A percentile compares a stretch with the other conserved stretches of the same genome.
phyloP scores from a whole-genome alignment of 2,329 filamentous ascomycete genomes.

The Huntiella abstrusa region DNA sequence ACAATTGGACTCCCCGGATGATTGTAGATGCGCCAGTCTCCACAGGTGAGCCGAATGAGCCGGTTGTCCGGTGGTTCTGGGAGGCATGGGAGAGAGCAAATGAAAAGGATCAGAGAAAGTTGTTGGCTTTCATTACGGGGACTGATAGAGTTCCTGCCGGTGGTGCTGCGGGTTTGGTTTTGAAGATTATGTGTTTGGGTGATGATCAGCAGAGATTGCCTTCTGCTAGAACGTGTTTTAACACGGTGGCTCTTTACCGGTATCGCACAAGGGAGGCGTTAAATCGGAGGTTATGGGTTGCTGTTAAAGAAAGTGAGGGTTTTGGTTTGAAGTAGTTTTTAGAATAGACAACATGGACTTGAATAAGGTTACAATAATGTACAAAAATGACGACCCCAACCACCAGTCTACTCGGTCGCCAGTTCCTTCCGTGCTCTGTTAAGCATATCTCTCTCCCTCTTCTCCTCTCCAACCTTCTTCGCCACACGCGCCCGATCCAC shows the following conservation, averaged over 20 bases:
- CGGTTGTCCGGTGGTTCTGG: conserved; percentile 76
- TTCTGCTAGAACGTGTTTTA: conserved; percentile 81
- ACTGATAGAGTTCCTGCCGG: conserved; percentile 81
- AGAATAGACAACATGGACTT: background rate
- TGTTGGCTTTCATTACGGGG: conserved; percentile 75
- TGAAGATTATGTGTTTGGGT: conserved; percentile 58
- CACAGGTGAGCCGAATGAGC: conserved; percentile 25
- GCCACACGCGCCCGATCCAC: conserved; percentile 6
- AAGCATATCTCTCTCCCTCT: conserved; percentile 9
- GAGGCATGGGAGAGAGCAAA: conserved; percentile 50
- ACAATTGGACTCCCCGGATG: conserved; percentile 43
- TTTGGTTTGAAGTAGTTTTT: conserved; percentile 47
- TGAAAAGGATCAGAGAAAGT: conserved; percentile 51
- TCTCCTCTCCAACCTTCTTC: conserved; percentile 6
- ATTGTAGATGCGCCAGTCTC: too few species aligned
- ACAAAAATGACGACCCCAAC: background rate
- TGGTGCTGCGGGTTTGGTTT: conserved; percentile 60
- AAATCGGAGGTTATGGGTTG: conserved; percentile 59
- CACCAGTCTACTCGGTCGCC: background rate
- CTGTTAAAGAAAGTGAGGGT: conserved; percentile 77
- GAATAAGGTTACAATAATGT: background rate
- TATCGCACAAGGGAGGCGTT: conserved; percentile 50
- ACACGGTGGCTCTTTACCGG: conserved; percentile 57
- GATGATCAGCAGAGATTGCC: conserved; percentile 59
- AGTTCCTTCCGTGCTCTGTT: conserved; percentile 10